Percentiles rank a stretch among this genome's conserved stretches.
These are phyloP conservation scores for Musa beccarii DNA, from an alignment of 176 grass and related monocot genomes.

Conservation along the genomic window DNA sequence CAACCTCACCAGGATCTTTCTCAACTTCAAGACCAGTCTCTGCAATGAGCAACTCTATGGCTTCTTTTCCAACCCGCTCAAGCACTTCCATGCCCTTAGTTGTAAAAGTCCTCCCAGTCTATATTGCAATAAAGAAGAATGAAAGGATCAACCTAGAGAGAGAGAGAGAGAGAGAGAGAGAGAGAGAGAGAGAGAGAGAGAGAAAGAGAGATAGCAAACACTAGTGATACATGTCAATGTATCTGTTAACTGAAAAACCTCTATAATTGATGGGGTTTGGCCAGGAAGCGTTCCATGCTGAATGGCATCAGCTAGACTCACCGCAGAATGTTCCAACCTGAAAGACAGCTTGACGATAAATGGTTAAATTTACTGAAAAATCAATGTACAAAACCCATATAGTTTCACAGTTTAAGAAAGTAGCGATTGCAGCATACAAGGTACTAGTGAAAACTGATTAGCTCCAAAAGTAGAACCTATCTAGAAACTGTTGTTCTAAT, in stretches of 20 bases:
- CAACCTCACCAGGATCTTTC: slow-evolving; percentile 35
- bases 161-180: neutral
- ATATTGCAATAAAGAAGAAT: slow-evolving; percentile 16
- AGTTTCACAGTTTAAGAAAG: neutral
- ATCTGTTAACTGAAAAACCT: slow-evolving; percentile 32
- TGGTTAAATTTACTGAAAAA: neutral
- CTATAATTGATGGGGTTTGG: slow-evolving; percentile 80
- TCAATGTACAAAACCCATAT: neutral
- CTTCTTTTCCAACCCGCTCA: slow-evolving; percentile 94
- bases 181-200: neutral
- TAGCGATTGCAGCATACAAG: neutral
- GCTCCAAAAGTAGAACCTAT: neutral
- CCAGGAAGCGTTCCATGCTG: slow-evolving; percentile 66
- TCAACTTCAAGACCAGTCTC: slow-evolving; percentile 94
- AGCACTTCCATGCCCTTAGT: slow-evolving; percentile 83
- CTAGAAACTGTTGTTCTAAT: too few species aligned
- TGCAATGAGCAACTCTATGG: slow-evolving; percentile 83
- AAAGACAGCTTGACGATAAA: slow-evolving; percentile 10
- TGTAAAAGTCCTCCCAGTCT: slow-evolving; percentile 84
- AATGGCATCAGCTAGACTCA: slow-evolving; percentile 73
- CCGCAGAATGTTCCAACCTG: slow-evolving; percentile 91
- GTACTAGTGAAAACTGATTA: neutral
- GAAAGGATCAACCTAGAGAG: neutral
- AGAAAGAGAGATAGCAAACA: neutral
- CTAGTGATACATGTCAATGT: slow-evolving; percentile 13